Conservation (phyloP, 441 rosid species). For the Corymbia calophylla region DNA sequence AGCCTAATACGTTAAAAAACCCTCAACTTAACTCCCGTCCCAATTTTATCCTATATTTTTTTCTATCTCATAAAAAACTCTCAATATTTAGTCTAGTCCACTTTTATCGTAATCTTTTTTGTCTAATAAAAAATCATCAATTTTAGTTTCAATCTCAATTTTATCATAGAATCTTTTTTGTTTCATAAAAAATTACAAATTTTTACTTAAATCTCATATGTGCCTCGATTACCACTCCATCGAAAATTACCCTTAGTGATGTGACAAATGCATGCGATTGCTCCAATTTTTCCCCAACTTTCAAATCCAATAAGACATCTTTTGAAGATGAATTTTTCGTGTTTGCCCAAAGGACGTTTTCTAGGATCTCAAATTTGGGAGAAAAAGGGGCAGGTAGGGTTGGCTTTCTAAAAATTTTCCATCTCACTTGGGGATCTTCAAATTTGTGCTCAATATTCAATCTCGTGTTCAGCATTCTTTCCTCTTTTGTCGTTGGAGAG, state of each 20-base stretch:
- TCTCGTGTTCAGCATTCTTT: not conserved
- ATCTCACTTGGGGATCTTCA: not conserved
- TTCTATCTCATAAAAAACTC: fast-evolving
- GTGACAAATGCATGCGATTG: not conserved
- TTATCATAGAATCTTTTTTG: not conserved
- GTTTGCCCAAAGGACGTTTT: no score
- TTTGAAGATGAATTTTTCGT: no score
- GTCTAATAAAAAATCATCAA: no score
- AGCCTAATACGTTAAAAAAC: not conserved
- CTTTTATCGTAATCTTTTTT: not conserved
- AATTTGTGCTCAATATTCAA: not conserved
- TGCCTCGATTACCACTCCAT: not conserved
- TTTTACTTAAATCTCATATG: not conserved
- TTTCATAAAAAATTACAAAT: not conserved
- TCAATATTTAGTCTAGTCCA: not conserved
- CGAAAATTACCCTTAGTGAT: fast-evolving
- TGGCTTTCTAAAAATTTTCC: not conserved
- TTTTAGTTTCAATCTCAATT: fast-evolving
- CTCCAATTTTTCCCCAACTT: not conserved
- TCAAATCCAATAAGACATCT: not conserved
- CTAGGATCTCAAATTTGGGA: not conserved
- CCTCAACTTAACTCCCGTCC: no score
- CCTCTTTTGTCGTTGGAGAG: no score
- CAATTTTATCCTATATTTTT: no score
- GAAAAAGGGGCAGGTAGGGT: not conserved